Evolutionary conservation across 2,329 filamentous ascomycete genomes (phyloP).

Genomic region (Tolypocladium inflatum): DNA sequence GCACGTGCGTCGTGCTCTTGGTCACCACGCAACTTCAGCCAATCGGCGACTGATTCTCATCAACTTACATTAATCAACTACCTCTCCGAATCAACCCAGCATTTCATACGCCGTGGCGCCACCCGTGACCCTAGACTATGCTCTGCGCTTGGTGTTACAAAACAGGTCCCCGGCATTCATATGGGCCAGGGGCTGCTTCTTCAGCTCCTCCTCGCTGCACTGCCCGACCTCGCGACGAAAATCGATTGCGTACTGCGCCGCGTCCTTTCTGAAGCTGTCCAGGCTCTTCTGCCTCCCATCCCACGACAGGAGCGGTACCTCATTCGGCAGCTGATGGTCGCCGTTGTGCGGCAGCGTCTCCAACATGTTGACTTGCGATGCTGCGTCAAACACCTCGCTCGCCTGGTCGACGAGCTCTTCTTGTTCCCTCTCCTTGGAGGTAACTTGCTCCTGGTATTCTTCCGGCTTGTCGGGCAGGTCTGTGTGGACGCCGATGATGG

Average conservation of each 20-base stretch:
- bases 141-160: constrained; percentile 34
- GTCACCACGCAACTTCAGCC: constrained; percentile 31
- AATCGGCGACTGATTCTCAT: neutral
- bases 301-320: constrained; percentile 54
- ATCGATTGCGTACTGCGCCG: constrained; percentile 40
- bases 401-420: constrained; percentile 18
- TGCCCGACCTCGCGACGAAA: constrained; percentile 61
- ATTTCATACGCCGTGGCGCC: neutral
- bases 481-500: constrained; percentile 65
- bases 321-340: constrained; percentile 29
- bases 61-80: neutral
- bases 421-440: constrained; percentile 7
- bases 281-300: constrained; percentile 42
- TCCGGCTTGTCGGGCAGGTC: constrained; percentile 68
- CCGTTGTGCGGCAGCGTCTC: constrained; percentile 36
- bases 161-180: constrained; percentile 53
- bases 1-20: constrained; percentile 55
- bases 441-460: constrained; percentile 37
- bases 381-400: constrained; percentile 28
- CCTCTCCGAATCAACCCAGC: neutral
- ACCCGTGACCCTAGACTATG: neutral
- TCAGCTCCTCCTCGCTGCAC: constrained; percentile 36
- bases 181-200: constrained; percentile 11
- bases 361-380: constrained; percentile 34
- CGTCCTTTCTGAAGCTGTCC: constrained; percentile 30